These are phyloP conservation scores for Solanum rostratum DNA, from an alignment of 257 asterid genomes.

Conservation along the genomic window DNA sequence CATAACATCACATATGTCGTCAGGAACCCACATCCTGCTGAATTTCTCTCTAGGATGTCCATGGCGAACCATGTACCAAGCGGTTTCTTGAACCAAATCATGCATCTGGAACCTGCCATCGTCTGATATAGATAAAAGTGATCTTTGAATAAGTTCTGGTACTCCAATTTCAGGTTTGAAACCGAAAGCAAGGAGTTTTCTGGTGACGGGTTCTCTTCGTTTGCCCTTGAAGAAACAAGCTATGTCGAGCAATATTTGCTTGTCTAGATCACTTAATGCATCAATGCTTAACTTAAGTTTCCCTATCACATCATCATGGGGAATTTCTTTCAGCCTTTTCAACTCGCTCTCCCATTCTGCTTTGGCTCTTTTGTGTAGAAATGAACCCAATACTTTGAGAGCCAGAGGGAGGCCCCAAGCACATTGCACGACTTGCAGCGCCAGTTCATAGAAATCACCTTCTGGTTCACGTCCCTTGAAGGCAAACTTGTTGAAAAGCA, in stretches of 20 bases:
- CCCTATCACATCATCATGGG: background rate
- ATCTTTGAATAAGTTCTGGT: constrained; percentile 1
- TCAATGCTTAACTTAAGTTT: constrained; percentile 2
- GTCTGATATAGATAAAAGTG: background rate
- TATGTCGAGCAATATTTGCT: constrained; percentile 7
- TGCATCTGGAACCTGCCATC: constrained; percentile 3
- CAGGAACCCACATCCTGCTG: constrained; percentile 10
- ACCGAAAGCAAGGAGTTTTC: background rate
- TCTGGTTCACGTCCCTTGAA: background rate
- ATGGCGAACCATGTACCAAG: constrained; percentile 3
- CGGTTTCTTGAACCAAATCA: constrained; percentile 4
- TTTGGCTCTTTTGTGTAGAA: background rate
- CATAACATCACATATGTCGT: background rate
- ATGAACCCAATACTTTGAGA: constrained; percentile 1
- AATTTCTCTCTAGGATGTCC: background rate
- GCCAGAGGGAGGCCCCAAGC: constrained; percentile 6
- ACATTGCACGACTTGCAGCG: background rate
- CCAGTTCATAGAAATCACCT: background rate
- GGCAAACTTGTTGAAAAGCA: constrained; percentile 1
- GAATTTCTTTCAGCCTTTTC: background rate
- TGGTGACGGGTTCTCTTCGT: background rate
- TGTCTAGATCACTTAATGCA: background rate
- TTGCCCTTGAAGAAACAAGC: constrained; percentile 6
- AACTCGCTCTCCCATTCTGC: constrained; percentile 3
- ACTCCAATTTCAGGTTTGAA: constrained; percentile 4